Conservation (phyloP, 2,329 filamentous ascomycete species). For the Neonectria hederae region DNA sequence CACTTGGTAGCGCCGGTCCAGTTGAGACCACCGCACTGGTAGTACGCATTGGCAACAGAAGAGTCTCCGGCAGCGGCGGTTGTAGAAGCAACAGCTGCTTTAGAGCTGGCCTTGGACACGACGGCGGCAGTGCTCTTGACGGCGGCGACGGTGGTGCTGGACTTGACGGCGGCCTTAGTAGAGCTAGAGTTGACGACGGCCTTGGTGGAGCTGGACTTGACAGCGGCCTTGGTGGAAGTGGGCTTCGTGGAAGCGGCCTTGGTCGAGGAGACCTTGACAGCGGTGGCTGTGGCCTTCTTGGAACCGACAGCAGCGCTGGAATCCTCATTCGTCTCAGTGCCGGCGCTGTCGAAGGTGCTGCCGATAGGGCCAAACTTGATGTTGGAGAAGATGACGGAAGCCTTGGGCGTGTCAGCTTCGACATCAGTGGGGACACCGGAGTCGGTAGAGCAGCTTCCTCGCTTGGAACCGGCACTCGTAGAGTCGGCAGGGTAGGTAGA, state of each 20-base stretch:
- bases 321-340: conserved; percentile 16
- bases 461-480: conserved; percentile 57
- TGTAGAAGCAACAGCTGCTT: background rate
- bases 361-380: conserved; percentile 65
- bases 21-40: conserved; percentile 54
- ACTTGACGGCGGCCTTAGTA: background rate
- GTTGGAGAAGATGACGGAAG: conserved; percentile 65
- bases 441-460: conserved; percentile 62
- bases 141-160: conserved; percentile 3
- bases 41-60: conserved; percentile 6
- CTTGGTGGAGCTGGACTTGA: conserved; percentile 1
- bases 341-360: conserved; percentile 55
- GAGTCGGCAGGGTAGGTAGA: conserved; percentile 65
- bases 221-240: conserved; percentile 3
- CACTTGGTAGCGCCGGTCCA: conserved; percentile 55
- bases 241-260: background rate
- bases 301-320: conserved; percentile 18
- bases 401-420: conserved; percentile 54
- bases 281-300: conserved; percentile 2
- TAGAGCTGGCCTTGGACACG: conserved; percentile 9
- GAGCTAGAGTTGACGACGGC: background rate
- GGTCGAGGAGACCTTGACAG: background rate
- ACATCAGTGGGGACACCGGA: conserved; percentile 62
- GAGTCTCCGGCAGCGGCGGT: background rate
- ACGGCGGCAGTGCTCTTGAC: conserved; percentile 18